These are phyloP conservation scores for Meyerozyma sp. DNA, from an alignment of 1,139 yeast species.

Conservation along the genomic window DNA sequence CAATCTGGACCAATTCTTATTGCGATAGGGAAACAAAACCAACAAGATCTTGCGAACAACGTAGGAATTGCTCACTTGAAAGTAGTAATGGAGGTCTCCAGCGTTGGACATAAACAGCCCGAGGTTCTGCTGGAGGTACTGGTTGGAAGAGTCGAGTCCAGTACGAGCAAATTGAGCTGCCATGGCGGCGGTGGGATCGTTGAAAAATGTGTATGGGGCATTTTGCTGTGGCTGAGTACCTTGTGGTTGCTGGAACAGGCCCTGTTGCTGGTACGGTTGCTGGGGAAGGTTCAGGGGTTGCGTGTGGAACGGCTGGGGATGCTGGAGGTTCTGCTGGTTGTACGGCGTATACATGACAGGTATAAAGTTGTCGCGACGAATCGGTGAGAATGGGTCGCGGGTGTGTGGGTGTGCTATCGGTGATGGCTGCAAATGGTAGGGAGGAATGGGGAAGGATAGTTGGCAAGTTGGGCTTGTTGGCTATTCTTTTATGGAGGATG, in stretches of 20 bases:
- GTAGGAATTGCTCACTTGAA: conserved; percentile 86
- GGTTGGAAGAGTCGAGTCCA: conserved; percentile 69
- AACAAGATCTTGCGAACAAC: conserved; percentile 70
- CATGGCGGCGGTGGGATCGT: conserved; percentile 78
- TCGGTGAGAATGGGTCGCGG: not conserved
- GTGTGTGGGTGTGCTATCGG: not conserved
- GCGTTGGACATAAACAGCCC: conserved; percentile 48
- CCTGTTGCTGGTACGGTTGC: conserved; percentile 1
- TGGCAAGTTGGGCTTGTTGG: no score
- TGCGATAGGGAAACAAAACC: conserved; percentile 82
- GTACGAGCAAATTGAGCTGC: conserved; percentile 87
- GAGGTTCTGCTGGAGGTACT: conserved; percentile 68
- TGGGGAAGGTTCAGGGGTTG: not conserved
- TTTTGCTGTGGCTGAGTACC: not conserved
- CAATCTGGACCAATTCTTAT: conserved; percentile 69
- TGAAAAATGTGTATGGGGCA: conserved; percentile 35
- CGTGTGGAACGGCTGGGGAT: conserved; percentile 3
- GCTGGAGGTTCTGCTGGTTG: conserved; percentile 1
- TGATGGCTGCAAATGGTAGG: not conserved
- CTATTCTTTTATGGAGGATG: no score
- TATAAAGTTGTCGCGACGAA: not conserved
- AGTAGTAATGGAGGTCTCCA: conserved; percentile 69
- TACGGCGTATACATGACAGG: conserved; percentile 1
- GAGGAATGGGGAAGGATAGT: no score
- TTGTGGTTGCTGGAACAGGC: not conserved